Percentiles rank a stretch among this genome's conserved stretches.
phyloP scores from a whole-genome alignment of 495 filamentous ascomycete species.

The Penicillium cinerascens region DNA sequence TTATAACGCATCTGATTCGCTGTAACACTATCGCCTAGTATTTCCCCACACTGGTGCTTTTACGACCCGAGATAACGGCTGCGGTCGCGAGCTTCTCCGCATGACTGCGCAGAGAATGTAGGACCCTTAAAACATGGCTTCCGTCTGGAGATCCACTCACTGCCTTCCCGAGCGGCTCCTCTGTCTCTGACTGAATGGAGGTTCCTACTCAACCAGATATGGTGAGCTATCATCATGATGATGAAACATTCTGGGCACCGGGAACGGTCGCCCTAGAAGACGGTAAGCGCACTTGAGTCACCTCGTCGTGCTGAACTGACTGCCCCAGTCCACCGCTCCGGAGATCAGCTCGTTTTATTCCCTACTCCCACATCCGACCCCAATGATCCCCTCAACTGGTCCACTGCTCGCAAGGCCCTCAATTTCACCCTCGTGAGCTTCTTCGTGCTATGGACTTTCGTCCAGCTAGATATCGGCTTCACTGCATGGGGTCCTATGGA shows the following conservation, averaged over 20 bases:
- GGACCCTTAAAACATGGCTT: neutral
- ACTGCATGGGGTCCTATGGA: constrained; percentile 41
- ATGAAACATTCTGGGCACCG: constrained; percentile 25
- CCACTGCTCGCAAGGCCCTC: constrained; percentile 28
- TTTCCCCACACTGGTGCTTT: constrained; percentile 3
- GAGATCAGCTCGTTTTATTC: constrained; percentile 20
- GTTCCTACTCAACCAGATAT: neutral
- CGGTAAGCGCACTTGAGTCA: constrained; percentile 2
- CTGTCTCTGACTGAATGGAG: neutral
- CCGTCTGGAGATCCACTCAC: too few relatives aligned
- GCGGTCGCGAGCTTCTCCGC: constrained; percentile 1
- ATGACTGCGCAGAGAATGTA: neutral
- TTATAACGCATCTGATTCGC: constrained; percentile 17
- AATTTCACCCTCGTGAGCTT: constrained; percentile 39
- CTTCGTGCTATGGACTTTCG: constrained; percentile 38
- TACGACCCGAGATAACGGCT: constrained; percentile 7
- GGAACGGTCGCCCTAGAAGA: constrained; percentile 25
- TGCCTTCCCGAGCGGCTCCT: neutral
- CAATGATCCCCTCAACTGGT: constrained; percentile 34
- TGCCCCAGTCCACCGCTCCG: constrained; percentile 14
- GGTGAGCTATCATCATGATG: constrained; percentile 13
- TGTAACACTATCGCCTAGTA: constrained; percentile 5
- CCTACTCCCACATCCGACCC: constrained; percentile 27
- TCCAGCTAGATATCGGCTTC: constrained; percentile 36
- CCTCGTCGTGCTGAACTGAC: neutral